Evolutionary conservation across 2,329 filamentous ascomycete species (phyloP), one percentile per base, ranked within the genome.

Genomic region (Cladosporium sphaerospermum): DNA sequence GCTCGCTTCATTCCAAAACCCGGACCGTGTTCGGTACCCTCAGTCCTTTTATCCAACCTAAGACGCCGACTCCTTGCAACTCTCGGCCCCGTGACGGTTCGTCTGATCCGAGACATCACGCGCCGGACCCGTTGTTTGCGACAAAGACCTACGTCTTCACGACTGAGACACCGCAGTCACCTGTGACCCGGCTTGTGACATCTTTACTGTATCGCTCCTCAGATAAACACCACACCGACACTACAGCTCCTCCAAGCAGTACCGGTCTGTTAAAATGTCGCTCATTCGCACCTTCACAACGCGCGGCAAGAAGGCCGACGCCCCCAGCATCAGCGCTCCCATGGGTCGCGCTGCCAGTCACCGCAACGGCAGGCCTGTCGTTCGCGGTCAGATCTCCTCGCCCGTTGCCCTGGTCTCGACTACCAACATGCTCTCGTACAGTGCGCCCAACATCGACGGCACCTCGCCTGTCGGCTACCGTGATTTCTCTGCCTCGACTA

Each of bases 371-470:
- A 59, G 72, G 66, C 70, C 77, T 65, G 70, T 76, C 51, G 74
- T 83, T 60, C 81, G 85, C 55, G 70, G 78, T 67, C 85, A 90
- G 75, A 99, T 99, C 67, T 99, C 93, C 1, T 82, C 79, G 3
- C 93, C 93, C 0, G 79, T 96, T 50, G 85, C 90, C 70, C 79
- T 99, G 58, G 77, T 96, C 45, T 95, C 93, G 55, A 96, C 92
- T 4, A 97, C 93, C 62, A 99, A 97, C 72, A 89, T 95, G 81
- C 84, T 96, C 52, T 90, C 89, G 7, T 96, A 96, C 78, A 92
- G 92, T 67, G 91, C 93, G 9, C 92, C 92, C 47, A 87, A 96
- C 67, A 84, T 96, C 54, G 56, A 57, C 39, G 67, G 66, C 43
- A 62, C 66, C 14, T 56, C 47, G 9, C 61, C 62, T 7, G 63